Evolutionary conservation across 768 basidiomycete genomes (phyloP).

Genomic region (Boletus rex-veris): DNA sequence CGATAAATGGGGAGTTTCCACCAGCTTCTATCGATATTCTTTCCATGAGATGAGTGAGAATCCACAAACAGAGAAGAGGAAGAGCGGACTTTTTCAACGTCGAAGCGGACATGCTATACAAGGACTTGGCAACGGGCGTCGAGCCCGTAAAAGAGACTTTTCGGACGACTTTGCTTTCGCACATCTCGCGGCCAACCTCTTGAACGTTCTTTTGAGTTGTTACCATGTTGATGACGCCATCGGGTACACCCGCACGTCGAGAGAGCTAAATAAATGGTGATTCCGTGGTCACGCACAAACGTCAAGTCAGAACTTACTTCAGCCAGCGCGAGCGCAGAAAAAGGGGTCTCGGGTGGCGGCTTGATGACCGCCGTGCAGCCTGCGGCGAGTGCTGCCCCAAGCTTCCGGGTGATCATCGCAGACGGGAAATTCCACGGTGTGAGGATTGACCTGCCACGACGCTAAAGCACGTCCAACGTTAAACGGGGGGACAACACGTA

Average conservation of each 20-base stretch:
- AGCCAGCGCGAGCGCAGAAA: conserved; percentile 85
- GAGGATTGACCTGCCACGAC: conserved; percentile 57
- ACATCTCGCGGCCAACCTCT: conserved; percentile 93
- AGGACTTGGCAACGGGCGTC: conserved; percentile 71
- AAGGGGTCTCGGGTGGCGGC: conserved; percentile 93
- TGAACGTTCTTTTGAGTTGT: conserved; percentile 80
- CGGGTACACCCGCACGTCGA: conserved; percentile 86
- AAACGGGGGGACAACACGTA: conserved; percentile 23
- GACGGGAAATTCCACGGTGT: conserved; percentile 96
- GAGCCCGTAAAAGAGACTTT: conserved; percentile 94
- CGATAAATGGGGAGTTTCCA: conserved; percentile 94
- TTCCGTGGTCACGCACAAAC: not conserved
- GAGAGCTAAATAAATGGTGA: conserved; percentile 50
- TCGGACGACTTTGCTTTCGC: conserved; percentile 78
- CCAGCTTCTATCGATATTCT: conserved; percentile 82
- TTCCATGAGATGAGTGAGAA: conserved; percentile 1
- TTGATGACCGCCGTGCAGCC: conserved; percentile 98
- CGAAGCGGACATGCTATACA: conserved; percentile 68
- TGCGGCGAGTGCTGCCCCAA: conserved; percentile 85
- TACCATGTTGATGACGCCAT: conserved; percentile 93
- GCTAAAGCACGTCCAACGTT: not conserved
- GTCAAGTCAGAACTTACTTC: conserved; percentile 49
- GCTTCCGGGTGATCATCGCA: conserved; percentile 91
- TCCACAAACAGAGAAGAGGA: not conserved
- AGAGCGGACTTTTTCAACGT: conserved; percentile 75